Base-by-base conservation (phyloP, 192 early-diverging fungal species). In the Phycomyces blakesleeanus region DNA sequence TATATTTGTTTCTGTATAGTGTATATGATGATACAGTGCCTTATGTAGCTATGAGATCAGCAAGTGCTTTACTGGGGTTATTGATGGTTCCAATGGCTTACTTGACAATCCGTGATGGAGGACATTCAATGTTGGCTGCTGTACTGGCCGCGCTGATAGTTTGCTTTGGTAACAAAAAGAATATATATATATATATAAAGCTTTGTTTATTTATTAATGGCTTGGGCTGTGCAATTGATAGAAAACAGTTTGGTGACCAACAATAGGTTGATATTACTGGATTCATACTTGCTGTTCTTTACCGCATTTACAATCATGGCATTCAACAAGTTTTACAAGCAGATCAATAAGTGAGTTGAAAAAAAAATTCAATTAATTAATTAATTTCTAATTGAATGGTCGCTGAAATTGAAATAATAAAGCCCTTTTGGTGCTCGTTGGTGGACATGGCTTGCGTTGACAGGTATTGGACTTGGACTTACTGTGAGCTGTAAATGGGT, bases 161-260 rank as follows among this genome's bases (percentile, higher is more conserved):
- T 39, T 80, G 88, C 34, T 88, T 97, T 72, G 91, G 91, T 91
- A 77, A 67, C 20, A 11, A 57, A n/a, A n/a, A n/a, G n/a, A n/a
- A n/a, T n/a, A n/a, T n/a, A n/a, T n/a, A n/a, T n/a, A 8, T 42
- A 41, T 47, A 22, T 16, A 16, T 20, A 57, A 24, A 34, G 27
- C 34, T 34, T 37, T 38, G 16, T n/a, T 62, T 18, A n/a, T n/a
- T n/a, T n/a, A n/a, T n/a, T n/a, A n/a, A n/a, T n/a, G n/a, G n/a
- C 26, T 39, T 14, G 42, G 14, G 18, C 7, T 51, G n/a, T 4
- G 11, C 3, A 57, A 37, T 21, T 24, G 3, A 42, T 53, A 91
- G 94, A 98, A 67, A 98, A 92, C 65, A 83, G 91, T 5, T 75
- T 95, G 42, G 80, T 93, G 15, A 85, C 94, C 5, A 93, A 98